phyloP scores from a whole-genome alignment of 2,329 filamentous ascomycete genomes.

The Penicillium sp. region DNA sequence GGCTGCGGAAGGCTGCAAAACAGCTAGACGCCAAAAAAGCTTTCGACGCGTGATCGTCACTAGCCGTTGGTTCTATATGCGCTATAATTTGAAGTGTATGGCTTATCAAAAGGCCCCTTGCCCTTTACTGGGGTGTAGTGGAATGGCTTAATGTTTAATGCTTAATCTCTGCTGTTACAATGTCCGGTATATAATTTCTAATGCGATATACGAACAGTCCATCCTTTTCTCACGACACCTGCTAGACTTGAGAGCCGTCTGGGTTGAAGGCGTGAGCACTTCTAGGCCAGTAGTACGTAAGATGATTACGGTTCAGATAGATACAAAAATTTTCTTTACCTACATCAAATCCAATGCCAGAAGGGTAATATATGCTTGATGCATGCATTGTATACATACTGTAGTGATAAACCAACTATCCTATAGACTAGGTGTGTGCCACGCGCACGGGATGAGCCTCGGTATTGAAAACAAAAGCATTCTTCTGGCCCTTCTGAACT shows the following conservation, averaged over 20 bases:
- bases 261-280: neutral
- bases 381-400: neutral
- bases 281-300: neutral
- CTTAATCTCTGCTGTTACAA: neutral
- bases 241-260: neutral
- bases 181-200: neutral
- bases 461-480: slow-evolving; percentile 62
- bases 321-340: no score
- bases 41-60: slow-evolving; percentile 1
- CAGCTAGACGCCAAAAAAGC: neutral
- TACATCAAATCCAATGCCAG: neutral
- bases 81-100: neutral
- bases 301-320: no score
- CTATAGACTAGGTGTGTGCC: slow-evolving; percentile 5
- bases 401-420: neutral
- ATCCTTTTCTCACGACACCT: neutral
- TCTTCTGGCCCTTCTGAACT: slow-evolving; percentile 46
- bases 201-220: neutral
- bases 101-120: neutral
- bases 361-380: neutral
- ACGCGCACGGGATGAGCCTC: slow-evolving; percentile 57
- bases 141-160: neutral
- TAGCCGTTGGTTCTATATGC: neutral
- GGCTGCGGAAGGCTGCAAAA: slow-evolving; percentile 8
- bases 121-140: no score